A percentile compares a stretch with the other conserved stretches of the same genome.
phyloP scores from a whole-genome alignment of 331 rosid genomes.

The Quercus phellos region DNA sequence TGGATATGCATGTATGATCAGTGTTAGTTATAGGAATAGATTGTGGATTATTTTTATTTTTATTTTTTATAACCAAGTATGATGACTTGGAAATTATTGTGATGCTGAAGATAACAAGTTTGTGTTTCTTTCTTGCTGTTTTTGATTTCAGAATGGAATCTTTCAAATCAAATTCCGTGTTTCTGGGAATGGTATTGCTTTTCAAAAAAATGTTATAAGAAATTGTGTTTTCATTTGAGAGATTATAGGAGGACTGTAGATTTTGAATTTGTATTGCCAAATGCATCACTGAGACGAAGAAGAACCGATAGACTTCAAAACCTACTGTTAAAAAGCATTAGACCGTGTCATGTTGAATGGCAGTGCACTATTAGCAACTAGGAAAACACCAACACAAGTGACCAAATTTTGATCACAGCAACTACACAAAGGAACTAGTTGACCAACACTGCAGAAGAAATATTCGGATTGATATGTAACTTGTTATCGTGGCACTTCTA shows the following conservation, averaged over 20 bases:
- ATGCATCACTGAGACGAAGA: not conserved
- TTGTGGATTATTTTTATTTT: not conserved
- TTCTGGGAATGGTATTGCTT: too few species aligned
- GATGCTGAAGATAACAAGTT: not conserved
- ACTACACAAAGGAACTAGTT: too few species aligned
- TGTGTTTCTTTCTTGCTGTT: not conserved
- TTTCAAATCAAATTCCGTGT: not conserved
- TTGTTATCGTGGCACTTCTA: not conserved
- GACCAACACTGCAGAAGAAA: too few species aligned
- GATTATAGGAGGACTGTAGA: not conserved
- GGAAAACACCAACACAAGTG: not conserved
- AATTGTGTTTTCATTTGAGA: not conserved
- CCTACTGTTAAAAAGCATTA: not conserved
- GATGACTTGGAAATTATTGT: too few species aligned
- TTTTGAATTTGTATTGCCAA: not conserved
- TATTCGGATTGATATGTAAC: not conserved
- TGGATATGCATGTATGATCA: too few species aligned
- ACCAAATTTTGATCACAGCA: not conserved
- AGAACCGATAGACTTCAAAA: not conserved
- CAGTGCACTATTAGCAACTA: too few species aligned
- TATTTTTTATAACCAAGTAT: too few species aligned
- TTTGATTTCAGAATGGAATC: not conserved
- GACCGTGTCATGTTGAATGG: too few species aligned
- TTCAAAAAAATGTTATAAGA: too few species aligned
- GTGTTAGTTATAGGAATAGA: not conserved